These are phyloP conservation scores for Oryza glumipatula DNA, from an alignment of 176 grass and related monocot species.

Conservation along the genomic window DNA sequence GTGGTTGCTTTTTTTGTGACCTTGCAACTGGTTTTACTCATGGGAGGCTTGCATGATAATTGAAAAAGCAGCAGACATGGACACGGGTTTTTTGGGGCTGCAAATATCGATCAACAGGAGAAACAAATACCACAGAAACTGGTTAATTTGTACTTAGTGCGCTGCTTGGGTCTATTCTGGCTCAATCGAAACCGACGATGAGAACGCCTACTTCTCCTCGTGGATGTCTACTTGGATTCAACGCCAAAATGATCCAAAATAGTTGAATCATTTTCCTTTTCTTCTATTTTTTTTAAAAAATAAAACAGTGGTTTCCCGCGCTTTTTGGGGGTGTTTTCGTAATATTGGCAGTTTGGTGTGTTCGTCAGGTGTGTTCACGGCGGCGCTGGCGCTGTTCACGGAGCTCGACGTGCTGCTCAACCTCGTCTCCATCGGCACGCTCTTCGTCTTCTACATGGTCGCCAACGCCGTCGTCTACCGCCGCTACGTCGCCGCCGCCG, in stretches of 20 bases:
- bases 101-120: background rate
- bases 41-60: background rate
- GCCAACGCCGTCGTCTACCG: constrained; percentile 89
- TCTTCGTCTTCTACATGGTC: constrained; percentile 99
- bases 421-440: constrained; percentile 91
- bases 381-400: constrained; percentile 81
- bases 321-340: background rate
- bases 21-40: background rate
- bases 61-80: background rate
- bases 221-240: background rate
- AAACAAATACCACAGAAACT: background rate
- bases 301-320: background rate
- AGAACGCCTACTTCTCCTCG: background rate
- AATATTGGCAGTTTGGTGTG: background rate
- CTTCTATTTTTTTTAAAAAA: too few species aligned
- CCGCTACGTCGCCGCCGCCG: constrained; percentile 55
- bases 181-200: too few species aligned
- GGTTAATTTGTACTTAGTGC: background rate
- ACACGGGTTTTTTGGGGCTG: background rate
- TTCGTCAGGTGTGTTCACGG: constrained; percentile 67
- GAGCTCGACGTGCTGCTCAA: constrained; percentile 86
- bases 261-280: background rate
- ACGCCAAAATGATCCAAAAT: background rate
- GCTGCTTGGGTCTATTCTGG: too few species aligned
- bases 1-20: background rate